Evolutionary conservation across 352 stramenopile species (phyloP).

Genomic region (Globisporangium sylvaticum): DNA sequence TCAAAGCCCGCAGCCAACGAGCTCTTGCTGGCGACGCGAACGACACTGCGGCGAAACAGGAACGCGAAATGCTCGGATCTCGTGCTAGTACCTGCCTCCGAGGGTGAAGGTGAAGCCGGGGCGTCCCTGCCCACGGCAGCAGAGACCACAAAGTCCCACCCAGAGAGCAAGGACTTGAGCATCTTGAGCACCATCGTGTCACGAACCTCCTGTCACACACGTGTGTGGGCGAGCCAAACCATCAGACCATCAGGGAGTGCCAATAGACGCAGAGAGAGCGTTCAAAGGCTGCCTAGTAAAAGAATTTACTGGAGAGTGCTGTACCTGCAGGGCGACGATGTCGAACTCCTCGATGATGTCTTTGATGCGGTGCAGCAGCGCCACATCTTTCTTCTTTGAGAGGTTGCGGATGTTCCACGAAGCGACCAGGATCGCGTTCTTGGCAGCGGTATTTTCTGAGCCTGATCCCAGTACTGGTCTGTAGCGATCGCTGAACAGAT

Average conservation of each 20-base stretch:
- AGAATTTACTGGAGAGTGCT: too few species aligned
- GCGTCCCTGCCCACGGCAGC: constrained; percentile 24
- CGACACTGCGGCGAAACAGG: constrained; percentile 38
- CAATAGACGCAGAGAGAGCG: too few species aligned
- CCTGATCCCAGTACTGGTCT: neutral
- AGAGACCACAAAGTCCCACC: constrained; percentile 60
- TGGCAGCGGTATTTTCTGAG: neutral
- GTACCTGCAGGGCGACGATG: constrained; percentile 51
- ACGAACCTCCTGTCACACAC: constrained; percentile 38
- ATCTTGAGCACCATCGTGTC: constrained; percentile 57
- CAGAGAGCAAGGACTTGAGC: constrained; percentile 49
- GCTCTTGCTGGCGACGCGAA: constrained; percentile 27
- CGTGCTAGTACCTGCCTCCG: neutral
- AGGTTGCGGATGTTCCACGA: constrained; percentile 80
- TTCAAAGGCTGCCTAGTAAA: too few species aligned
- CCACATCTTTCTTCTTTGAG: constrained; percentile 38
- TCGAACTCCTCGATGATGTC: constrained; percentile 57
- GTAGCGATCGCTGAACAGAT: constrained; percentile 21
- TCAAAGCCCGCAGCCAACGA: constrained; percentile 14
- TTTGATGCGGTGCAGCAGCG: constrained; percentile 40
- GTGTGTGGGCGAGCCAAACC: neutral
- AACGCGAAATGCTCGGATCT: constrained; percentile 51
- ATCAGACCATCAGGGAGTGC: neutral
- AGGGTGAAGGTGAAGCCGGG: neutral
- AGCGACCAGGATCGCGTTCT: constrained; percentile 35